A percentile compares a stretch with the other conserved stretches of the same genome.
Evolutionary conservation across 2,329 filamentous ascomycete species (phyloP).

Genomic region (Pseudogymnoascus sp.): DNA sequence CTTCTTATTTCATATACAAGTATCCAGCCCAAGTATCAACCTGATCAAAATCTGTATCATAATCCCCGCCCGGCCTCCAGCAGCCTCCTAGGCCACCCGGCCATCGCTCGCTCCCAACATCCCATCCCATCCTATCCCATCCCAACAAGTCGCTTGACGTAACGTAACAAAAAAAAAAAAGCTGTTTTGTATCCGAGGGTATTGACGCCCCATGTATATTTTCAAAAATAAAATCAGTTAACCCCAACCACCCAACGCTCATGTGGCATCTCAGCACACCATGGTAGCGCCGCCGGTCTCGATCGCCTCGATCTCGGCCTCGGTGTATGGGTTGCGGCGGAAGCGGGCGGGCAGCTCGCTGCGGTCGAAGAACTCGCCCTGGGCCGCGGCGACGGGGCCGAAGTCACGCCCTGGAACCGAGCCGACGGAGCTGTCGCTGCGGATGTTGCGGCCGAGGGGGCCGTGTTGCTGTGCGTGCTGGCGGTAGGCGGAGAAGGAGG

Average conservation of each 20-base stretch:
- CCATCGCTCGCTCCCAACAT: background rate
- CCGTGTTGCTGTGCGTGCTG: slow-evolving; percentile 52
- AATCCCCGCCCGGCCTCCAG: background rate
- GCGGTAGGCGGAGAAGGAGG: slow-evolving; percentile 50
- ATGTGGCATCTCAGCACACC: slow-evolving; percentile 28
- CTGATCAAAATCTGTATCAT: slow-evolving; percentile 5
- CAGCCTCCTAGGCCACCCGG: background rate
- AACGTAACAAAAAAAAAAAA: background rate
- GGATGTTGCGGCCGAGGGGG: slow-evolving; percentile 34
- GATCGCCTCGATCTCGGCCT: slow-evolving; percentile 88
- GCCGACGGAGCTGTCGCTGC: slow-evolving; percentile 19
- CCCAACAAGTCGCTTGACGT: slow-evolving; percentile 1
- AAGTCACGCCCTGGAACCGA: slow-evolving; percentile 55
- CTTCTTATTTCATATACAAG: slow-evolving; percentile 1
- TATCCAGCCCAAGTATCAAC: slow-evolving; percentile 6
- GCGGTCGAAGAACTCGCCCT: slow-evolving; percentile 79
- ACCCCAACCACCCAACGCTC: background rate
- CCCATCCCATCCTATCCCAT: background rate
- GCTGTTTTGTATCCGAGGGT: background rate
- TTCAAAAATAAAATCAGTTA: background rate
- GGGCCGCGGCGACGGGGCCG: slow-evolving; percentile 60
- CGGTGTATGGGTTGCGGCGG: slow-evolving; percentile 61
- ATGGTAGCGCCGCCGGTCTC: slow-evolving; percentile 82
- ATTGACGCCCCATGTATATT: background rate
- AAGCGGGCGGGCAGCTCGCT: slow-evolving; percentile 81